A percentile compares a stretch with the other conserved stretches of the same genome.
phyloP scores from a whole-genome alignment of 2,329 filamentous ascomycete species.

The Canariomyces notabilis region DNA sequence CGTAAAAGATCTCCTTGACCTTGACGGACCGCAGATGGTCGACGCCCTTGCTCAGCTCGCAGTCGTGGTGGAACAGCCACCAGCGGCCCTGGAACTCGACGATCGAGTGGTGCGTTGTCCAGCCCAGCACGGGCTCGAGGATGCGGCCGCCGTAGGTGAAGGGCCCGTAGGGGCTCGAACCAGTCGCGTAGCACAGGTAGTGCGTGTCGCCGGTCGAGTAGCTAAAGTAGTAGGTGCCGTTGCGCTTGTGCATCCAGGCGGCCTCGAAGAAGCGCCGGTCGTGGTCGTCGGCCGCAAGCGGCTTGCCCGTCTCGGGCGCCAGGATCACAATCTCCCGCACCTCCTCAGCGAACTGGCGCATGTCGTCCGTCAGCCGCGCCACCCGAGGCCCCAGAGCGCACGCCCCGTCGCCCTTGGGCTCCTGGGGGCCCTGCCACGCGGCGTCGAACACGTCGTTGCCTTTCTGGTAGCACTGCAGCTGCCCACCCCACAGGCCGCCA shows the following conservation, averaged over 20 bases:
- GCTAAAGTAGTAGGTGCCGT: conserved; percentile 66
- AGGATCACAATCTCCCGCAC: conserved; percentile 61
- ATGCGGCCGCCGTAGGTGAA: conserved; percentile 69
- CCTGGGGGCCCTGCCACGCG: conserved; percentile 50
- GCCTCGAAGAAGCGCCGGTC: conserved; percentile 75
- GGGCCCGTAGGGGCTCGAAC: conserved; percentile 60
- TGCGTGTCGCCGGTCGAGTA: conserved; percentile 78
- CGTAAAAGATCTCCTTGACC: conserved; percentile 69
- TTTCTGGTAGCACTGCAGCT: conserved; percentile 68
- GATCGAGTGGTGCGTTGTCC: conserved; percentile 79
- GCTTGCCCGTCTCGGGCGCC: conserved; percentile 54
- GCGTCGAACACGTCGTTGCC: conserved; percentile 52
- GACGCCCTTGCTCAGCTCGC: conserved; percentile 60
- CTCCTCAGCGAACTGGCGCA: conserved; percentile 54
- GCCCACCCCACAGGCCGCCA: conserved; percentile 75
- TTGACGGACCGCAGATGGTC: conserved; percentile 70
- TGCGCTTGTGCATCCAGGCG: conserved; percentile 71
- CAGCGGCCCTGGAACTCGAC: conserved; percentile 67
- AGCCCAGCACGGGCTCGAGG: conserved; percentile 70
- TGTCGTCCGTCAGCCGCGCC: conserved; percentile 58
- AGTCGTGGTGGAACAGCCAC: conserved; percentile 75
- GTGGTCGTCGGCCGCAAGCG: conserved; percentile 62
- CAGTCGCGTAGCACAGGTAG: conserved; percentile 64
- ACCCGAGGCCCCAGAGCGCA: conserved; percentile 62
- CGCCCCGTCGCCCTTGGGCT: conserved; percentile 52